Conservation (phyloP, 805 yeast genomes). For the Nakazawaea sp. region DNA sequence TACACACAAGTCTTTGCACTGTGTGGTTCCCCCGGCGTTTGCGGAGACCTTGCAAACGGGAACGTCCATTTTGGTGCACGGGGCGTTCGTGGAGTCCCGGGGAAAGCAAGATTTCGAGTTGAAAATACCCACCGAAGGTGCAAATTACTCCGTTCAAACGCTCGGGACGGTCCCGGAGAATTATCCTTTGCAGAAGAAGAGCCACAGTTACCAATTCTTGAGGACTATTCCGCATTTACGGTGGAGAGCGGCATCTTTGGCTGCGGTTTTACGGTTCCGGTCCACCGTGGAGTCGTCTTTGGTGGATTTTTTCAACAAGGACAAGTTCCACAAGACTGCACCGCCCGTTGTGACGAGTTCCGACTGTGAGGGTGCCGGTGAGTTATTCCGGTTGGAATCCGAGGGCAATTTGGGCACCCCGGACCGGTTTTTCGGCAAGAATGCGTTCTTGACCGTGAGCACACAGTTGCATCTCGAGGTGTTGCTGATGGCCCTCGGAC, state of each 20-base stretch:
- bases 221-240: constrained; percentile 72
- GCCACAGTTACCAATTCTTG: constrained; percentile 56
- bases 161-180: constrained; percentile 55
- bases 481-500: constrained; percentile 59
- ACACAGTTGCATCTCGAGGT: constrained; percentile 89
- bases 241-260: constrained; percentile 61
- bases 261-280: constrained; percentile 66
- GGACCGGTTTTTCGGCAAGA: constrained; percentile 52
- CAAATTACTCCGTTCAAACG: constrained; percentile 31
- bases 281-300: constrained; percentile 55
- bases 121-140: constrained; percentile 11
- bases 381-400: constrained; percentile 57
- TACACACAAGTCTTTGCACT: constrained; percentile 41
- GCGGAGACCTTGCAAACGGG: constrained; percentile 31
- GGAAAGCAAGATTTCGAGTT: constrained; percentile 52
- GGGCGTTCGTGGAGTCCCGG: constrained; percentile 33
- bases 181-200: constrained; percentile 83
- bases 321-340: constrained; percentile 61
- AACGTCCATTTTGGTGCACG: constrained; percentile 20
- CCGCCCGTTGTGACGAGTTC: constrained; percentile 87
- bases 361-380: constrained; percentile 98
- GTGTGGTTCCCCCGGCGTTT: constrained; percentile 40
- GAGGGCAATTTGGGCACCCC: constrained; percentile 22
- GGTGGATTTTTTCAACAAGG: constrained; percentile 42
- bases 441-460: constrained; percentile 78